These are phyloP conservation scores for Knoxia roxburghii DNA, from an alignment of 257 asterid species.

Conservation along the genomic window DNA sequence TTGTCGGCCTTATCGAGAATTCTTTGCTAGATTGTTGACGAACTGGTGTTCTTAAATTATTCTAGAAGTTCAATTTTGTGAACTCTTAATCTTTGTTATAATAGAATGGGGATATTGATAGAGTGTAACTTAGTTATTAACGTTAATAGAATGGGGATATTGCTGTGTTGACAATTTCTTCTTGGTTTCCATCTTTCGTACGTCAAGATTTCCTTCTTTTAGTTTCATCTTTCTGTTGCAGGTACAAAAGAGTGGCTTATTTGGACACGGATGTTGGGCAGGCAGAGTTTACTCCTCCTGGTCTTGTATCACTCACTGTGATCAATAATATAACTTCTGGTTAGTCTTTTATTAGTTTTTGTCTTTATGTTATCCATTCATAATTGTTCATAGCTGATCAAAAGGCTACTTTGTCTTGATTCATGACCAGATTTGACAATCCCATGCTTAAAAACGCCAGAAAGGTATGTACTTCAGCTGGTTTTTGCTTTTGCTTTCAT, in stretches of 20 bases:
- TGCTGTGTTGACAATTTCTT: background rate
- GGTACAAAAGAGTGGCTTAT: conserved; percentile 82
- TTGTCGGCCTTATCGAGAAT: background rate
- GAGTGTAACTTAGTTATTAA: background rate
- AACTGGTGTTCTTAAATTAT: background rate
- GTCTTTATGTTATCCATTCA: background rate
- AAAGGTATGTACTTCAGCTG: conserved; percentile 43
- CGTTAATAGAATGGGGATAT: no score
- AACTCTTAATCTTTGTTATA: background rate
- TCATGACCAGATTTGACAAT: conserved; percentile 55
- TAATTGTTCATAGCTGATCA: background rate
- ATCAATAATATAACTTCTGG: conserved; percentile 77
- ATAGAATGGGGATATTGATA: no score
- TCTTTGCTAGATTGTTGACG: background rate
- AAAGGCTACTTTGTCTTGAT: background rate
- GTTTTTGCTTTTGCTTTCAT: background rate
- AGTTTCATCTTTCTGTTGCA: conserved; percentile 21
- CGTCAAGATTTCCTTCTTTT: background rate
- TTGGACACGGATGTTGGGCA: conserved; percentile 98
- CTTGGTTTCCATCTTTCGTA: background rate
- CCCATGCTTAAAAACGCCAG: conserved; percentile 89
- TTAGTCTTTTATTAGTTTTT: conserved; percentile 15
- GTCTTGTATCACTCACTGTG: conserved; percentile 64
- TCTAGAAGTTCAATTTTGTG: background rate
- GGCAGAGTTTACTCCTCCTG: conserved; percentile 92